Evolutionary conservation across 352 stramenopile species (phyloP), one percentile per base, ranked within the genome.

Genomic region (Pythium brassicae): DNA sequence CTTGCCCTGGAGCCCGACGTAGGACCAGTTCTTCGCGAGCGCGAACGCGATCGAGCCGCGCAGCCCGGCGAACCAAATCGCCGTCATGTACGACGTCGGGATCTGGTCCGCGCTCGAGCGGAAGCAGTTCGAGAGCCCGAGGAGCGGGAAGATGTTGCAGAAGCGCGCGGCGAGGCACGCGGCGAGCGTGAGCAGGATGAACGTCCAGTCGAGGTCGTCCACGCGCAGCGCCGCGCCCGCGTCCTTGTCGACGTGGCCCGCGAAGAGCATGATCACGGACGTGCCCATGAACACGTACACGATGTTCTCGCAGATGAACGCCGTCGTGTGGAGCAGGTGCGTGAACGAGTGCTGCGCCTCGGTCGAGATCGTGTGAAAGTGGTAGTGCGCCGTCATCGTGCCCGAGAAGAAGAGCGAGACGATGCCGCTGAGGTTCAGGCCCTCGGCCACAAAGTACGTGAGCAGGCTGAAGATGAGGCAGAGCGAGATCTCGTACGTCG

Each of bases 391-490:
- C 23, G 84, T 94, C 78, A 94, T 90, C 4, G 84, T 92, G 22
- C 84, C 94, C 9, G 88, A 96, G 59, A 98, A 97, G 48, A 98
- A 91, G 17, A 98, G 86, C 29, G 89, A 85, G 27, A 98, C 92
- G 65, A 98, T 98, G 20, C 94, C 93, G 56, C 83, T 94, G 25
- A 96, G 64, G 51, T 92, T 65, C 10, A 93, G 61, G 47, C 68
- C 83, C 54, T 94, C 82, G 12, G 78, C 78, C 22, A 92, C 73
- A 40, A 95, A 92, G 65, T 92, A 92, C 55, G 85, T 90, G 42
- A 95, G 68, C 62, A 94, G 60, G 45, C 82, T 92, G 61, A 92
- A 91, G 58, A 94, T 94, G 43, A 92, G 62, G 53, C 81, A 91
- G 14, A 94, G 70, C 52, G 81, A 90, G 62, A 94, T 94, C 67